Percentiles rank a stretch among this genome's conserved stretches.
Evolutionary conservation across 805 yeast genomes (phyloP).

Genomic region (Kodamaea kaohsiungensis): DNA sequence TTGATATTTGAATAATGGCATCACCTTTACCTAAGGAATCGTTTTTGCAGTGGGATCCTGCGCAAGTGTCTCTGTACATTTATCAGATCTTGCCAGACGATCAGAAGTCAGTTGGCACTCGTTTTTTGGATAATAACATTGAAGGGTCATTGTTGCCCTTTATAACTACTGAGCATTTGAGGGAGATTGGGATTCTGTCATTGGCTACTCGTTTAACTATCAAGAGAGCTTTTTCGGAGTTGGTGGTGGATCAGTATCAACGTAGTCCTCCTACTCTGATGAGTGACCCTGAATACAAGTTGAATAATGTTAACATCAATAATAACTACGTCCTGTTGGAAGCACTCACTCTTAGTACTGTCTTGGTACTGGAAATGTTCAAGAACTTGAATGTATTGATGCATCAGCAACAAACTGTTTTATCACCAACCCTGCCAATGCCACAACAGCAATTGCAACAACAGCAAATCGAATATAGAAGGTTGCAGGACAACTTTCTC

Average conservation of each 20-base stretch:
- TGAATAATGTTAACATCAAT: conserved; percentile 35
- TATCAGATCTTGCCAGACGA: conserved; percentile 25
- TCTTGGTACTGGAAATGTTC: conserved; percentile 38
- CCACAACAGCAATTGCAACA: conserved; percentile 19
- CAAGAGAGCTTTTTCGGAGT: conserved; percentile 58
- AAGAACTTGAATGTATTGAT: conserved; percentile 21
- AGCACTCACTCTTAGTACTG: conserved; percentile 36
- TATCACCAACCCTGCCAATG: conserved; percentile 6
- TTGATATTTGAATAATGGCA: too few relatives aligned
- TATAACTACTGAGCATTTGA: conserved; percentile 66
- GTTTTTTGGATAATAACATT: conserved; percentile 58
- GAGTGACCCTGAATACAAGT: conserved; percentile 29
- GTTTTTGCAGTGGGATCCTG: conserved; percentile 46
- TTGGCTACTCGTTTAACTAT: conserved; percentile 59
- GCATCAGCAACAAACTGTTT: conserved; percentile 16
- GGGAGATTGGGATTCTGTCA: conserved; percentile 64
- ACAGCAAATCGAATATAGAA: conserved; percentile 31
- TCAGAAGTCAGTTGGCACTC: conserved; percentile 20
- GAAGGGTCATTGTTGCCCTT: conserved; percentile 74
- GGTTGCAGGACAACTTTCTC: conserved; percentile 53
- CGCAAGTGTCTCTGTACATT: conserved; percentile 42
- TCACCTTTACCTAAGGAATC: conserved; percentile 26
- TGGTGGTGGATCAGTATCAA: conserved; percentile 42
- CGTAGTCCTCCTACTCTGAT: conserved; percentile 24
- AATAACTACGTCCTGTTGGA: conserved; percentile 38